Evolutionary conservation across 352 stramenopile species (phyloP).

Genomic region (Aphanomyces cochlioides): DNA sequence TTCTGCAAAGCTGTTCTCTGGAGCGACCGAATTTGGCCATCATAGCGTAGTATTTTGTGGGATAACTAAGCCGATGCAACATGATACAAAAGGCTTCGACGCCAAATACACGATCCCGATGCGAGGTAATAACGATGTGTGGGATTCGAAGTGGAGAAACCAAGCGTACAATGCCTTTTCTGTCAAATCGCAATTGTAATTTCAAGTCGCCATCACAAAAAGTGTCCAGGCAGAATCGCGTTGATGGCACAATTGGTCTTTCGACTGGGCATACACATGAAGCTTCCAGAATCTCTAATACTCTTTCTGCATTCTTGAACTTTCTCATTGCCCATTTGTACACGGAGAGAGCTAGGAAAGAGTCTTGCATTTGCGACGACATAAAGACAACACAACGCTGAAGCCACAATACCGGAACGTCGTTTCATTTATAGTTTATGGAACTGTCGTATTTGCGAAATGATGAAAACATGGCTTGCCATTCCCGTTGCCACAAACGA

Average conservation of each 20-base stretch:
- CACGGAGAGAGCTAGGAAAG: neutral
- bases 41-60: neutral
- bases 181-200: constrained; percentile 1
- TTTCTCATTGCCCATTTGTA: constrained; percentile 5
- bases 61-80: constrained; percentile 10
- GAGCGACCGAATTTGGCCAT: neutral
- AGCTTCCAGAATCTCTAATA: neutral
- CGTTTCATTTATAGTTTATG: neutral
- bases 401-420: neutral
- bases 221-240: neutral
- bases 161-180: neutral
- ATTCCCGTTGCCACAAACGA: neutral
- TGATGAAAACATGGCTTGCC: neutral
- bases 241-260: neutral
- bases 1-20: neutral
- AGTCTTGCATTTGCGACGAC: neutral
- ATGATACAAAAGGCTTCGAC: neutral
- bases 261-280: neutral
- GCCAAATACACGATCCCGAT: neutral
- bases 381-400: neutral
- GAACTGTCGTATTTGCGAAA: constrained; percentile 1
- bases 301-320: neutral
- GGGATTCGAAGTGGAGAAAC: neutral
- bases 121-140: constrained; percentile 1
- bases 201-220: constrained; percentile 1